Conservation (phyloP, 768 basidiomycete genomes). For the Mycena pura region DNA sequence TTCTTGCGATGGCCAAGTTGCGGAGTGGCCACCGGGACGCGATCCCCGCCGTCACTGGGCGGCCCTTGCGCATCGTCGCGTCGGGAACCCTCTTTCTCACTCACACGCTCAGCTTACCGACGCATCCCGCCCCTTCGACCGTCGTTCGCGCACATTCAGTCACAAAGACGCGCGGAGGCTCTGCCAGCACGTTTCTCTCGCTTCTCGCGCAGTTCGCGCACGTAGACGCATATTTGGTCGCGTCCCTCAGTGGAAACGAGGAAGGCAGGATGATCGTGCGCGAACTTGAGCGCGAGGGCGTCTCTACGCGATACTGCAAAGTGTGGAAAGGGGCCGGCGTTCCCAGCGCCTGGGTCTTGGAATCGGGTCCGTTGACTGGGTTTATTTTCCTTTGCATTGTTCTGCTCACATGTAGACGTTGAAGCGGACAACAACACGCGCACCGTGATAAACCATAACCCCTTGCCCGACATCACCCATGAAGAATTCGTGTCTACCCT, state of each 20-base stretch:
- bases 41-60: slow-evolving; percentile 33
- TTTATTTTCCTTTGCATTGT: background rate
- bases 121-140: slow-evolving; percentile 62
- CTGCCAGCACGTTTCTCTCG: slow-evolving; percentile 72
- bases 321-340: slow-evolving; percentile 75
- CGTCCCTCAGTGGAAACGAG: slow-evolving; percentile 74
- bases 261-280: slow-evolving; percentile 69
- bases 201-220: slow-evolving; percentile 73
- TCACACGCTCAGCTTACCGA: slow-evolving; percentile 68
- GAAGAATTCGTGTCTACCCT: slow-evolving; percentile 84
- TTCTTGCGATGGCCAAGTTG: slow-evolving; percentile 60
- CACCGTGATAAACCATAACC: slow-evolving; percentile 87
- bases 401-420: background rate
- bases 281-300: slow-evolving; percentile 70
- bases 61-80: slow-evolving; percentile 74
- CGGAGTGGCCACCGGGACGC: slow-evolving; percentile 49
- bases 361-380: slow-evolving; percentile 57
- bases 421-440: slow-evolving; percentile 63
- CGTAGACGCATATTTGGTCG: slow-evolving; percentile 73
- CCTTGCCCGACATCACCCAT: slow-evolving; percentile 84
- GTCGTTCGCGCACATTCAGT: slow-evolving; percentile 78
- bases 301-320: slow-evolving; percentile 77
- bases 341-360: slow-evolving; percentile 82
- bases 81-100: slow-evolving; percentile 84
- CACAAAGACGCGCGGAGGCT: slow-evolving; percentile 69